These are phyloP conservation scores for Pseudogymnoascus sp. DNA, from an alignment of 2,329 filamentous ascomycete genomes.

Conservation along the genomic window DNA sequence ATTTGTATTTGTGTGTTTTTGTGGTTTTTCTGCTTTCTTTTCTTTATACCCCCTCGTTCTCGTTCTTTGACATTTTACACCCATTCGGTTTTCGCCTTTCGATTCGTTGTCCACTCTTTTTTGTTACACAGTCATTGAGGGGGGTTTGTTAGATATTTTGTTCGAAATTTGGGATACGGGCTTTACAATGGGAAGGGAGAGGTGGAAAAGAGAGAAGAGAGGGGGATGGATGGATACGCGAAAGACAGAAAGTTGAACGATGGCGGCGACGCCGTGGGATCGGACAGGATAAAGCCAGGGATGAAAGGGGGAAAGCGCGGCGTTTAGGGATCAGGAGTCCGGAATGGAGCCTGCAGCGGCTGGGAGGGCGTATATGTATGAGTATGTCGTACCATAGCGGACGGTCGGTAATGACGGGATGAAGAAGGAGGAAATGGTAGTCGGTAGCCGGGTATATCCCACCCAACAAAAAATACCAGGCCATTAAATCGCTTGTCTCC, in stretches of 20 bases:
- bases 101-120: neutral
- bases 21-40: neutral
- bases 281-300: neutral
- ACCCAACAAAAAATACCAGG: neutral
- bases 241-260: neutral
- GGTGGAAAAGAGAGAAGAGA: neutral
- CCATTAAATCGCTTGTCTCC: neutral
- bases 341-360: neutral
- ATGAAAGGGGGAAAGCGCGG: neutral
- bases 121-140: neutral
- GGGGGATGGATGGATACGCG: neutral
- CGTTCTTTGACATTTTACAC: slow-evolving; percentile 17
- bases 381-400: slow-evolving; percentile 1
- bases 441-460: neutral
- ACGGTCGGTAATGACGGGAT: no score
- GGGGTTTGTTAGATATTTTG: neutral
- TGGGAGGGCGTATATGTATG: slow-evolving; percentile 4
- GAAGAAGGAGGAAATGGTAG: neutral
- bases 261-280: neutral
- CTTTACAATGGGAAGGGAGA: neutral
- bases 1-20: slow-evolving; percentile 12
- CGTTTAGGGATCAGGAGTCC: neutral
- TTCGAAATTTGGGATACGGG: neutral
- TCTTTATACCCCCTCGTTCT: slow-evolving; percentile 11
- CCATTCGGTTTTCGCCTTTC: slow-evolving; percentile 12